phyloP scores from a whole-genome alignment of 768 basidiomycete genomes.

The Lactifluus pinguis region DNA sequence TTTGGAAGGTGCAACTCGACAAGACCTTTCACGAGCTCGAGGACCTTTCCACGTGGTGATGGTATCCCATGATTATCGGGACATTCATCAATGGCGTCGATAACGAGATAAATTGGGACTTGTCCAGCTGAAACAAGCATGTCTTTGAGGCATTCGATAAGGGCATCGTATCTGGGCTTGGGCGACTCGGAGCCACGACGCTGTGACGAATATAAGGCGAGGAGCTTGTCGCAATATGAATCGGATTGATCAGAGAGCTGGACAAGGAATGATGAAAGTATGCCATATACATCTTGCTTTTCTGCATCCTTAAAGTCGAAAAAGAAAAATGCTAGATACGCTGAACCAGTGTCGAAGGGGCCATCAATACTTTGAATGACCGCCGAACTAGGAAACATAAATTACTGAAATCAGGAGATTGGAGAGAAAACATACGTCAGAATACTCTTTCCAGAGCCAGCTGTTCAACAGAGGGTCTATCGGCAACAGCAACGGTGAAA shows the following conservation, averaged over 20 bases:
- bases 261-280: background rate
- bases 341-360: background rate
- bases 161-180: no score
- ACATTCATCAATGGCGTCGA: background rate
- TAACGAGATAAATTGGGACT: background rate
- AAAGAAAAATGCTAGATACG: no score
- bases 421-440: background rate
- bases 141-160: no score
- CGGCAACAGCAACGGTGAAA: background rate
- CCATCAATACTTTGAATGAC: background rate
- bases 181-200: no score
- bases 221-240: background rate
- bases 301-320: no score
- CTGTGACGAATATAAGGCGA: no score
- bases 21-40: background rate
- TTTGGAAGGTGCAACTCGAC: background rate
- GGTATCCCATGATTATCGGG: background rate
- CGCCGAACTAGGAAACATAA: background rate
- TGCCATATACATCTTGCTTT: background rate
- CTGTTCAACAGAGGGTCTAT: background rate
- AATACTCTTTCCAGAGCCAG: conserved; percentile 3
- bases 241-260: background rate
- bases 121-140: background rate
- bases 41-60: background rate
- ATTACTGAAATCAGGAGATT: no score